Evolutionary conservation across 257 asterid species (phyloP).

Genomic region (Pogostemon cablin): DNA sequence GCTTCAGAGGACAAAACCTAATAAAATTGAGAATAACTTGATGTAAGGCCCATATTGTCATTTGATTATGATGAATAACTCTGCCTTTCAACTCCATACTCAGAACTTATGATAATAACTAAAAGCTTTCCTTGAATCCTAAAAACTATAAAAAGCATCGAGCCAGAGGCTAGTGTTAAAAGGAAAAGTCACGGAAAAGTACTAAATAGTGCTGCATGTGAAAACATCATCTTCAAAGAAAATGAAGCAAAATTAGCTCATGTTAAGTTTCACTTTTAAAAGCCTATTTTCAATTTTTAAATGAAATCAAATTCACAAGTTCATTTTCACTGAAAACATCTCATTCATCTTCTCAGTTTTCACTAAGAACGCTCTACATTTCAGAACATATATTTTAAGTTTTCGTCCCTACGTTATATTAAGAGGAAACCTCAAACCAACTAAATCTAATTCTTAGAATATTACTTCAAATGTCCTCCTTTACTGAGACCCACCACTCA

Average conservation of each 20-base stretch:
- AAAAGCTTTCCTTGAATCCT: constrained; percentile 7
- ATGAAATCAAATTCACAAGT: neutral
- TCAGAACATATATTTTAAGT: neutral
- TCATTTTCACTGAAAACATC: neutral
- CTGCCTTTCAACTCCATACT: constrained; percentile 6
- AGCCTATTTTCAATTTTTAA: neutral
- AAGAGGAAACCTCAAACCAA: neutral
- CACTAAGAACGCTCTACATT: neutral
- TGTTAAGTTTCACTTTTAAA: neutral
- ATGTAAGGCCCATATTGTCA: constrained; percentile 25
- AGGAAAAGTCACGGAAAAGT: neutral
- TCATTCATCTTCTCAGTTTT: constrained; percentile 3
- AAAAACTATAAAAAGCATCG: neutral
- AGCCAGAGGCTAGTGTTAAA: neutral
- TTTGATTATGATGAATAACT: constrained; percentile 10
- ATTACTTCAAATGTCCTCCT: neutral
- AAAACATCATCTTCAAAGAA: neutral
- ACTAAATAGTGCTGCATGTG: constrained; percentile 11
- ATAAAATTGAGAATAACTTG: constrained; percentile 33
- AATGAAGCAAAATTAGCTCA: constrained; percentile 4
- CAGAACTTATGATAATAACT: constrained; percentile 3
- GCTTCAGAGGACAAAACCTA: constrained; percentile 56
- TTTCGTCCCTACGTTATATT: neutral
- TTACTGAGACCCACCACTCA: neutral
- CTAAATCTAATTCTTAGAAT: neutral